Evolutionary conservation across 2,329 filamentous ascomycete genomes (phyloP).

Genomic region (Nothophoma quercina): DNA sequence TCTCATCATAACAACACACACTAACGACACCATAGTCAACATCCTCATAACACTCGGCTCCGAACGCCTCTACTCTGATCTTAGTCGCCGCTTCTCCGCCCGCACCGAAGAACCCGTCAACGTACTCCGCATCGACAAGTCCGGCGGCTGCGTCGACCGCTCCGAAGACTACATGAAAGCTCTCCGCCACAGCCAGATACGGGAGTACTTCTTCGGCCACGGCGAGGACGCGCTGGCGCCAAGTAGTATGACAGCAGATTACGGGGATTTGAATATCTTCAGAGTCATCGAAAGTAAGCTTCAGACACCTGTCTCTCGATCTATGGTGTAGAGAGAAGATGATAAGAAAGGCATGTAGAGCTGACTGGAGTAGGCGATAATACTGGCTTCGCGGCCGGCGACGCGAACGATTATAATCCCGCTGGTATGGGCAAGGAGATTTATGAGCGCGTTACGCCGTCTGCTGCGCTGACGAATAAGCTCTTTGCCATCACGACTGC

Average conservation of each 20-base stretch:
- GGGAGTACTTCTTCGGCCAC: conserved; percentile 94
- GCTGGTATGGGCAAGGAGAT: conserved; percentile 46
- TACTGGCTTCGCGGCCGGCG: conserved; percentile 48
- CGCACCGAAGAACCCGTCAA: conserved; percentile 71
- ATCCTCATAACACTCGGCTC: conserved; percentile 84
- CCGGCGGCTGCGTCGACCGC: conserved; percentile 81
- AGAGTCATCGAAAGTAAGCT: conserved; percentile 65
- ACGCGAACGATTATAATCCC: conserved; percentile 59
- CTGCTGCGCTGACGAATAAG: conserved; percentile 76
- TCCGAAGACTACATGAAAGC: conserved; percentile 77
- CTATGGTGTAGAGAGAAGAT: not conserved
- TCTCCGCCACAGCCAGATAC: conserved; percentile 77
- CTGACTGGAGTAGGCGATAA: conserved; percentile 15
- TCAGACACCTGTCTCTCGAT: not conserved
- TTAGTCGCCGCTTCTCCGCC: conserved; percentile 72
- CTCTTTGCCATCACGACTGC: conserved; percentile 87
- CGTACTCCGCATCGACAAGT: conserved; percentile 82
- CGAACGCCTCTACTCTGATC: conserved; percentile 75
- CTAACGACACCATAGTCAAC: conserved; percentile 65
- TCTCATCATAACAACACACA: not conserved
- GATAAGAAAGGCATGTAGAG: not conserved
- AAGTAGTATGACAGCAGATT: conserved; percentile 84
- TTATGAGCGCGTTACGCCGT: conserved; percentile 71
- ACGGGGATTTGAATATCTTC: conserved; percentile 77
- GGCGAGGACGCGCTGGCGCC: conserved; percentile 75